A percentile compares a stretch with the other conserved stretches of the same genome.
Evolutionary conservation across 257 asterid genomes (phyloP).

Genomic region (Solanum arcanum): DNA sequence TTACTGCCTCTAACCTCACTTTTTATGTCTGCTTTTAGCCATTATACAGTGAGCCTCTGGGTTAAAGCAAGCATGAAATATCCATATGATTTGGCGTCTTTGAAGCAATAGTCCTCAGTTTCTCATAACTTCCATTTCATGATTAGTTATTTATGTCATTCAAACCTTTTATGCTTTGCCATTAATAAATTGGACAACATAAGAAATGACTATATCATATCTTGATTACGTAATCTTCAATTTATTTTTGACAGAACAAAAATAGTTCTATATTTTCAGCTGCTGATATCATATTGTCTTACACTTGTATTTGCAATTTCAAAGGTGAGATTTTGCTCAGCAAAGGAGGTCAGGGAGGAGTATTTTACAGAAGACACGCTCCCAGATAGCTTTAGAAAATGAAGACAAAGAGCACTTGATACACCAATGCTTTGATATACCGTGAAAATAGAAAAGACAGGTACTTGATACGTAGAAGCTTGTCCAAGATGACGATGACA

Average conservation of each 20-base stretch:
- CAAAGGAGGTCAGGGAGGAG: constrained; percentile 36
- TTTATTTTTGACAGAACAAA: background rate
- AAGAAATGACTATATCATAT: background rate
- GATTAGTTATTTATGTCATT: background rate
- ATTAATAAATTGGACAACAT: background rate
- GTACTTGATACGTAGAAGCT: background rate
- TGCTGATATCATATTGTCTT: background rate
- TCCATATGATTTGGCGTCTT: background rate
- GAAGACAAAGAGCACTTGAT: background rate
- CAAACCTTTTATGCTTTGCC: background rate
- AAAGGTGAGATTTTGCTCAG: constrained; percentile 80
- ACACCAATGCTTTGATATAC: background rate
- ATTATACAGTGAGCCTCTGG: background rate
- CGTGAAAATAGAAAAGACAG: background rate
- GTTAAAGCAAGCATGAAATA: background rate
- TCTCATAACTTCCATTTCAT: background rate
- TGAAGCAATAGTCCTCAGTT: background rate
- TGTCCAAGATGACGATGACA: background rate
- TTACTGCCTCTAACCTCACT: background rate
- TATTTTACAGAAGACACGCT: constrained; percentile 49
- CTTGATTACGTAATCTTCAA: background rate
- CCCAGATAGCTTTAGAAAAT: constrained; percentile 41
- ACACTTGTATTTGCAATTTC: background rate
- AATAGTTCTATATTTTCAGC: background rate
- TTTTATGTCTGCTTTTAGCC: background rate